A percentile compares a stretch with the other conserved stretches of the same genome.
Conservation (phyloP, 129 eudicot genomes). For the Helianthus annuus region HanXRQr2.0-SUNRISE NC_035434.2:162021001-162021500, state of each 20-base stretch:
- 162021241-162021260: slow-evolving; percentile 52
- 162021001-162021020: too few species aligned
- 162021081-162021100: neutral
- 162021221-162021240: slow-evolving; percentile 52
- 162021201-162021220: slow-evolving; percentile 59
- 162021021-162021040: too few species aligned
- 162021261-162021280: slow-evolving; percentile 66
- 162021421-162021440: too few species aligned
- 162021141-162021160: too few species aligned
- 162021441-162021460: neutral
- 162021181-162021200: slow-evolving; percentile 73
- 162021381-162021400: neutral
- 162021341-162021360: slow-evolving; percentile 59
- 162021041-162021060: too few species aligned
- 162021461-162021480: slow-evolving; percentile 57
- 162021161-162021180: neutral
- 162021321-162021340: slow-evolving; percentile 72
- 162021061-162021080: too few species aligned
- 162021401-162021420: neutral
- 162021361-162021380: slow-evolving; percentile 35
- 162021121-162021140: too few species aligned
- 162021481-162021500: slow-evolving; percentile 59
- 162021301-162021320: slow-evolving; percentile 49
- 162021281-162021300: slow-evolving; percentile 51
- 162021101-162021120: neutral